A percentile compares a stretch with the other conserved stretches of the same genome.
Evolutionary conservation across 2,329 filamentous ascomycete genomes (phyloP).

Genomic region (Paraconiothyrium sp.): DNA sequence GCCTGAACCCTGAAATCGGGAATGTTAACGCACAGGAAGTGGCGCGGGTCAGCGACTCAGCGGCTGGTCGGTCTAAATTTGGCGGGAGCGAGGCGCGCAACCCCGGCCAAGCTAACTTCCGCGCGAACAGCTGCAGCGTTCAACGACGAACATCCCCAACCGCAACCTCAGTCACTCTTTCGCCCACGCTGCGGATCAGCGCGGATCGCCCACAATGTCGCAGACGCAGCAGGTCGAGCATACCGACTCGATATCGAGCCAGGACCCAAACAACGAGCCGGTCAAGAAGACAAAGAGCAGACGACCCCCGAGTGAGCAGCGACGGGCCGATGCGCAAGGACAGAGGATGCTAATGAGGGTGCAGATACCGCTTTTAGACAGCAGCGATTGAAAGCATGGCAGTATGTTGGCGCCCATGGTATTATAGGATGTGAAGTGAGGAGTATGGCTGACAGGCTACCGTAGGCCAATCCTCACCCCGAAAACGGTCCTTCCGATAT

Average conservation of each 20-base stretch:
- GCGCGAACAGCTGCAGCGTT: constrained; percentile 23
- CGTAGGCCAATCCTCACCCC: constrained; percentile 89
- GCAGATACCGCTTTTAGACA: constrained; percentile 95
- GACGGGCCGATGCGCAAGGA: constrained; percentile 18
- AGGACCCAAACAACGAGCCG: constrained; percentile 52
- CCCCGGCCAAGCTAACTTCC: constrained; percentile 12
- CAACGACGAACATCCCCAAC: constrained; percentile 25
- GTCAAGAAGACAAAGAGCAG: constrained; percentile 81
- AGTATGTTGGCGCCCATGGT: constrained; percentile 67
- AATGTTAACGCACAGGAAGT: constrained; percentile 30
- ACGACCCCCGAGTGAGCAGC: constrained; percentile 81
- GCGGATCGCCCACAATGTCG: constrained; percentile 53
- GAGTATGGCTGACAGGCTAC: constrained; percentile 49
- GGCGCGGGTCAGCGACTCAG: constrained; percentile 27
- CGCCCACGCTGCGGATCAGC: constrained; percentile 38
- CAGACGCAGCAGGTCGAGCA: constrained; percentile 55
- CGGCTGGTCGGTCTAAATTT: constrained; percentile 18
- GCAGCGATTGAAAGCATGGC: constrained; percentile 97
- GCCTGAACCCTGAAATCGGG: constrained; percentile 14
- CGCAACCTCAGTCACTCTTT: constrained; percentile 27
- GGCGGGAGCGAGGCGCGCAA: constrained; percentile 19
- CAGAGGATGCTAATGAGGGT: constrained; percentile 30
- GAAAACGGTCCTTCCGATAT: constrained; percentile 89
- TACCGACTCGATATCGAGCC: constrained; percentile 54
- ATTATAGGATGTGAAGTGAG: not conserved